Percentiles rank a stretch among this genome's conserved stretches.
phyloP scores from a whole-genome alignment of 352 stramenopile genomes.

The Elongisporangium undulatum region DNA sequence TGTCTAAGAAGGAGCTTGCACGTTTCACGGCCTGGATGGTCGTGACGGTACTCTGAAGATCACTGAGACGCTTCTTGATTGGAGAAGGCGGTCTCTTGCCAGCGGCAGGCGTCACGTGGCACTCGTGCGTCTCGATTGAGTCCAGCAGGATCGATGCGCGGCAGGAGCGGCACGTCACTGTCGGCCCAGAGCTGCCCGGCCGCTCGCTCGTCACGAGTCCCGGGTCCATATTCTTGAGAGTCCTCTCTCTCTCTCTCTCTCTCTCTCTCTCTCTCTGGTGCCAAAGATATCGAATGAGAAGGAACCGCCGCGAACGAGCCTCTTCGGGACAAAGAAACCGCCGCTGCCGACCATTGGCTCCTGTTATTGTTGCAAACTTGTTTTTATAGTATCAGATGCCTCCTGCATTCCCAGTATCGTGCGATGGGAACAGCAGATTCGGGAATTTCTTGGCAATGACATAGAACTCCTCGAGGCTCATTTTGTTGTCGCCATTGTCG shows the following conservation, averaged over 20 bases:
- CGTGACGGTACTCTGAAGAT: background rate
- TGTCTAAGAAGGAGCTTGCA: conserved; percentile 31
- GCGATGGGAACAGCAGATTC: conserved; percentile 84
- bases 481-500: conserved; percentile 66
- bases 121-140: conserved; percentile 65
- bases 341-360: background rate
- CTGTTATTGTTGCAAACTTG: too few relatives aligned
- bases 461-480: conserved; percentile 85
- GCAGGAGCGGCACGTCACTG: conserved; percentile 51
- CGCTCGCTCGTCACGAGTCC: conserved; percentile 48
- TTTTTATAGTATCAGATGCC: background rate
- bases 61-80: conserved; percentile 8
- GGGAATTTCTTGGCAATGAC: conserved; percentile 88
- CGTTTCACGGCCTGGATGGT: background rate
- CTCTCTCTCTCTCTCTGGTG: too few relatives aligned
- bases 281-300: conserved; percentile 1
- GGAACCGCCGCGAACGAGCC: background rate
- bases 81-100: conserved; percentile 8
- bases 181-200: conserved; percentile 7
- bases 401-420: conserved; percentile 15
- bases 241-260: too few relatives aligned
- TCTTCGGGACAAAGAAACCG: background rate
- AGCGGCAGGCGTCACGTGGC: conserved; percentile 7
- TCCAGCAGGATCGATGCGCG: conserved; percentile 45
- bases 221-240: conserved; percentile 35